Conservation (phyloP, 2,329 filamentous ascomycete genomes). For the Talaromyces rugulosus region DNA sequence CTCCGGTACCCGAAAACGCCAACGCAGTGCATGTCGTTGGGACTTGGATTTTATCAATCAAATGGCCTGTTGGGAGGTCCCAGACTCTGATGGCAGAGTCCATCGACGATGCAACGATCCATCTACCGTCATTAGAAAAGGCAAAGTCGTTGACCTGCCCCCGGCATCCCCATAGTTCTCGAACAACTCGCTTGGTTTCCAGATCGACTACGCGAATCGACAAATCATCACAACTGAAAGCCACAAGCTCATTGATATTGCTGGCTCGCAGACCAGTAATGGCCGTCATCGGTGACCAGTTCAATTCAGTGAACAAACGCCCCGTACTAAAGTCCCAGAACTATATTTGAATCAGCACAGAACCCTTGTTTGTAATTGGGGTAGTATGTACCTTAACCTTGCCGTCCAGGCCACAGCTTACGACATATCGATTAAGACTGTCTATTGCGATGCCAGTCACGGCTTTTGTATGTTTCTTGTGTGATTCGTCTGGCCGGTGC, state of each 20-base stretch:
- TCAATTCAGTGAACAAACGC: conserved; percentile 70
- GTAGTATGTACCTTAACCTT: conserved; percentile 63
- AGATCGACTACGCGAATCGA: conserved; percentile 87
- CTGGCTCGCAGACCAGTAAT: conserved; percentile 79
- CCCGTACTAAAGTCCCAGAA: conserved; percentile 97
- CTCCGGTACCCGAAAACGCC: conserved; percentile 83
- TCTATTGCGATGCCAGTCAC: conserved; percentile 87
- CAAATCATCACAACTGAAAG: conserved; percentile 82
- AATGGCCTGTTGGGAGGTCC: conserved; percentile 91
- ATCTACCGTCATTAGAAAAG: conserved; percentile 90
- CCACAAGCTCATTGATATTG: conserved; percentile 75
- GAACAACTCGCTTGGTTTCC: conserved; percentile 82
- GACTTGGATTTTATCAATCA: conserved; percentile 86
- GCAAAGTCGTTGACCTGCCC: conserved; percentile 72
- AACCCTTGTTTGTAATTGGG: neutral
- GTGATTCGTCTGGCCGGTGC: neutral
- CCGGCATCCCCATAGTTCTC: conserved; percentile 83
- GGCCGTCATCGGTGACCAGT: conserved; percentile 74
- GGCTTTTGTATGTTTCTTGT: conserved; percentile 64
- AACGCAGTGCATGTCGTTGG: conserved; percentile 75
- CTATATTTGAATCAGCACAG: conserved; percentile 24
- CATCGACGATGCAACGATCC: conserved; percentile 84
- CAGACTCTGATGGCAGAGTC: conserved; percentile 80
- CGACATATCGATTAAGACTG: conserved; percentile 77
- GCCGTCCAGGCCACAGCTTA: conserved; percentile 85